These are phyloP conservation scores for Fusarium succisae DNA, from an alignment of 2,329 filamentous ascomycete species.

Conservation along the genomic window DNA sequence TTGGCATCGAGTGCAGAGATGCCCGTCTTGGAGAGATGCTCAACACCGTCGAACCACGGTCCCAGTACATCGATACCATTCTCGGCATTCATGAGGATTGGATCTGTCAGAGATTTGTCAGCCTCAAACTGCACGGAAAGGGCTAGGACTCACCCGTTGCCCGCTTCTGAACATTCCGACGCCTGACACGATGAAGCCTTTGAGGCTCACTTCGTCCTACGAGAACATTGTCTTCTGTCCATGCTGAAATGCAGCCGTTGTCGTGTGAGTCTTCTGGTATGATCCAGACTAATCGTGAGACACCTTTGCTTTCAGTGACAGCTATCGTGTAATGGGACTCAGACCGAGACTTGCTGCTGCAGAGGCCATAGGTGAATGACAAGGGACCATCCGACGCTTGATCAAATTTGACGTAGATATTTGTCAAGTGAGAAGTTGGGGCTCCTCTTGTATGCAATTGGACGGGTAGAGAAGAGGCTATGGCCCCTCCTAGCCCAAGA, in stretches of 20 bases:
- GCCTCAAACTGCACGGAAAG: fast-evolving
- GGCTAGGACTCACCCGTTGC: not conserved
- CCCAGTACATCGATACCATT: not conserved
- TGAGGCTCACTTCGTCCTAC: not conserved
- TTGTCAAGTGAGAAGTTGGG: constrained; percentile 3
- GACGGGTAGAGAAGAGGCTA: not conserved
- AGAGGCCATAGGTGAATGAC: constrained; percentile 1
- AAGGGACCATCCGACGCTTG: not conserved
- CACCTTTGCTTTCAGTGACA: not conserved
- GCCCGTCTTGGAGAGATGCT: not conserved
- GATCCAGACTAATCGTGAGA: not conserved
- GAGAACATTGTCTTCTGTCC: not conserved
- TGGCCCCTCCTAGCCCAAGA: not conserved
- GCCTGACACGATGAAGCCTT: not conserved
- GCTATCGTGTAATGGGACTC: constrained; percentile 12
- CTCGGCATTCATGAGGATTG: not conserved
- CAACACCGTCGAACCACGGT: not conserved
- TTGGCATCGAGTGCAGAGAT: not conserved
- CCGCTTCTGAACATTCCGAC: not conserved
- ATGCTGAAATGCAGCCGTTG: not conserved
- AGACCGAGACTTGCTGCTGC: not conserved
- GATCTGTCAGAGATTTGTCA: not conserved
- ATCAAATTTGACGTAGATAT: not conserved
- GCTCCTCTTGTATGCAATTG: not conserved
- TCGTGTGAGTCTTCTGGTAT: not conserved